Base-by-base conservation (phyloP, 345 rosid species). In the Salix arbutifolia region DNA sequence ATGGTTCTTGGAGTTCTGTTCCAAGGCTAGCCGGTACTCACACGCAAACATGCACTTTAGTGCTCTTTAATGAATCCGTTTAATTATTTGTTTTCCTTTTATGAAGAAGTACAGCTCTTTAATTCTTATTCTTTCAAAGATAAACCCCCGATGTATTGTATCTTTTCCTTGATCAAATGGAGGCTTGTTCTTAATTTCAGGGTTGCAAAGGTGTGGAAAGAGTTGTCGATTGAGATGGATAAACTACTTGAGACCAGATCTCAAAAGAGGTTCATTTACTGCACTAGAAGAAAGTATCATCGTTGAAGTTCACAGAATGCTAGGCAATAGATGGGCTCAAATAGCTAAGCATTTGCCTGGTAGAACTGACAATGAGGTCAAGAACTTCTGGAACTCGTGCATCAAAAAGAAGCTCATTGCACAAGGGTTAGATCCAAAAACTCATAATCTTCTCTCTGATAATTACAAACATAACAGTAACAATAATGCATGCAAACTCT, bases 321-420 rank as follows among this genome's bases (percentile, higher is more conserved):
- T 89, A 26, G 92, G 92, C 76, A 89, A 89, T 83, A 83, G 75
- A 65, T 89, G 92, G 92, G 90, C 92, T 76, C 92, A 89, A 77
- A 89, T 89, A 40, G 90, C 90, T 17, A 89, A 87, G 75, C 88
- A 89, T 76, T 81, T 89, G 78, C 92, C 90, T n/a, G 90, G 92
- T 1, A 82, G 92, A 79, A 87, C 92, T 28, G 90, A 89, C 77
- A 89, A 89, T 60, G 92, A 89, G 78, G 84, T 87, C 30, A 89
- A 89, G 86, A 89, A 89, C 74, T 89, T 89, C 68, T 89, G 92
- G 90, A 87, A 89, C 71, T 85, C 90, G 2, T 84, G 80, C 84
- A 83, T 89, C 62, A 89, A 89, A 87, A 89, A 89, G 84, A 89
- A 89, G 83, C 92, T 89, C 67, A 74, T 89, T 65, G 76, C 90